A percentile compares a stretch with the other conserved stretches of the same genome.
Conservation (phyloP, 2,329 filamentous ascomycete genomes). For the Dactylonectria estremocensis region DNA sequence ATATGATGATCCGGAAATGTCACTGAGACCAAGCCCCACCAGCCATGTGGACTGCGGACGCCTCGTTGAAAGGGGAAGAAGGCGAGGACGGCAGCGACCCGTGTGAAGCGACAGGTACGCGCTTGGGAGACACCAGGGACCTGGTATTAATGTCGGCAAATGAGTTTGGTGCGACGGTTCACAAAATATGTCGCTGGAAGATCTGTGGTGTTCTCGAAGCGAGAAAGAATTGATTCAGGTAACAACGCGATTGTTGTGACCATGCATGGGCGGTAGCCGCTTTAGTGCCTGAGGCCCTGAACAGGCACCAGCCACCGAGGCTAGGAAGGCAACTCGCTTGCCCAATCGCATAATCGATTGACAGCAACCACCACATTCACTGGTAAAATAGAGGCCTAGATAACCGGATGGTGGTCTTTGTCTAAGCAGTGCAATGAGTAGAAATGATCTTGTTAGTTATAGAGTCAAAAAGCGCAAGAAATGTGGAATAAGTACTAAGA, state of each 20-base stretch:
- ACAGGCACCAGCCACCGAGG: neutral
- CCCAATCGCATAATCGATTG: neutral
- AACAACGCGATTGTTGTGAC: neutral
- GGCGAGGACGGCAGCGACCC: slow-evolving; percentile 5
- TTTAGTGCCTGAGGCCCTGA: neutral
- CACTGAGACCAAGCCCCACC: slow-evolving; percentile 32
- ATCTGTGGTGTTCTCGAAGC: slow-evolving; percentile 36
- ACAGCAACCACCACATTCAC: too few relatives aligned
- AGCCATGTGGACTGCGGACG: slow-evolving; percentile 34
- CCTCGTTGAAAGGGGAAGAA: slow-evolving; percentile 22
- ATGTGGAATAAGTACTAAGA: too few relatives aligned
- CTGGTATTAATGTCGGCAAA: slow-evolving; percentile 23
- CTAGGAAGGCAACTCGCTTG: neutral
- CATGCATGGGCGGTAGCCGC: too few relatives aligned
- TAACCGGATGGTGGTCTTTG: too few relatives aligned
- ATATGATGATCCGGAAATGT: slow-evolving; percentile 14
- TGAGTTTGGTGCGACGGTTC: slow-evolving; percentile 30
- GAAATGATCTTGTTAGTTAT: too few relatives aligned
- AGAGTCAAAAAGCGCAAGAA: too few relatives aligned
- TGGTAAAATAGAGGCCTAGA: too few relatives aligned
- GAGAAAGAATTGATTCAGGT: slow-evolving; percentile 28
- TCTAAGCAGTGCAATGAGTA: too few relatives aligned
- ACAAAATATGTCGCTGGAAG: slow-evolving; percentile 30
- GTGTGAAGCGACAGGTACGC: slow-evolving; percentile 10
- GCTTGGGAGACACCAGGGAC: neutral